These are phyloP conservation scores for Ascosphaera apis DNA, from an alignment of 2,329 filamentous ascomycete species.

Conservation along the genomic window DNA sequence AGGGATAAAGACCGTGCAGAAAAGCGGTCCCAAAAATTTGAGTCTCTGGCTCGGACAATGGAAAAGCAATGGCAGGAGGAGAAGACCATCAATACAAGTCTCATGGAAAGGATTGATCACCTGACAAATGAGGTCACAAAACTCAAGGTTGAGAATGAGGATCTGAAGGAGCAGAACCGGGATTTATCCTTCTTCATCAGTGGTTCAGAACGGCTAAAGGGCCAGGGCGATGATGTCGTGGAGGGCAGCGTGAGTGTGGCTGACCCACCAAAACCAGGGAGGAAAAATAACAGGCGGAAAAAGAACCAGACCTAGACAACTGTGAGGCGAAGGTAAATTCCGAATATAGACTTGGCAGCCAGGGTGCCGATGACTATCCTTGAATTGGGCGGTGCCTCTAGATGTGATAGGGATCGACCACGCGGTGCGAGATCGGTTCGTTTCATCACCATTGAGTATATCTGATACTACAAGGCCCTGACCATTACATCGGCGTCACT, in stretches of 20 bases:
- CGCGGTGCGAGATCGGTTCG: too few relatives aligned
- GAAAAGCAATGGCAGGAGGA: slow-evolving; percentile 64
- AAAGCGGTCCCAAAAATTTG: slow-evolving; percentile 45
- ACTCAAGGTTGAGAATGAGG: slow-evolving; percentile 38
- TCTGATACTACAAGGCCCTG: too few relatives aligned
- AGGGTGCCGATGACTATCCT: too few relatives aligned
- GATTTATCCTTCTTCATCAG: slow-evolving; percentile 76
- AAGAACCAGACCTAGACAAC: slow-evolving; percentile 6
- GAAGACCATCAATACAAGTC: slow-evolving; percentile 56
- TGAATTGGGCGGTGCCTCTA: too few relatives aligned
- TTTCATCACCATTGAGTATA: too few relatives aligned
- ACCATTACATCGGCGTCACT: too few relatives aligned
- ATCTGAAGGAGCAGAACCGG: slow-evolving; percentile 65
- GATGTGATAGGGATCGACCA: too few relatives aligned
- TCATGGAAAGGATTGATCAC: slow-evolving; percentile 57
- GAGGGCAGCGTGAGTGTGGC: slow-evolving; percentile 48
- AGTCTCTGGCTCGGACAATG: slow-evolving; percentile 51
- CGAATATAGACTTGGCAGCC: background rate
- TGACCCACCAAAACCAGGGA: slow-evolving; percentile 27
- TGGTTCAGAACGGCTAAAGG: slow-evolving; percentile 53
- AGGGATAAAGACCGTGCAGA: slow-evolving; percentile 47
- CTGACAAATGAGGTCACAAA: slow-evolving; percentile 34
- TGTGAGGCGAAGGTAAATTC: background rate
- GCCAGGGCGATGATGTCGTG: slow-evolving; percentile 46
- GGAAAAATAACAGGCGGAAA: slow-evolving; percentile 24